A percentile compares a stretch with the other conserved stretches of the same genome.
These are phyloP conservation scores for Aspergillus quadricinctus DNA, from an alignment of 2,329 filamentous ascomycete genomes.

Conservation along the genomic window DNA sequence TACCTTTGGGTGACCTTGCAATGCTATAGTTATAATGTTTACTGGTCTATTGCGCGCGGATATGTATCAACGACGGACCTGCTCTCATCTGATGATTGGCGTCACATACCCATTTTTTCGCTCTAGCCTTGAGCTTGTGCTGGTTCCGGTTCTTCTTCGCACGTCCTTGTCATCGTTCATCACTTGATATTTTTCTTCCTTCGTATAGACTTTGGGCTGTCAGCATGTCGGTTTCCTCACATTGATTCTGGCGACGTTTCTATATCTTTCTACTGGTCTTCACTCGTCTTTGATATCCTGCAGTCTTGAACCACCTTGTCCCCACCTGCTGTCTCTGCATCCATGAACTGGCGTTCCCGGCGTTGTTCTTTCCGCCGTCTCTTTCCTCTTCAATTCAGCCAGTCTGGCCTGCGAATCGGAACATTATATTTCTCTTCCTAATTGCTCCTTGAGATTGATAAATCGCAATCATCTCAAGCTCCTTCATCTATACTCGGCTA, in stretches of 20 bases:
- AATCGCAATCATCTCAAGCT: background rate
- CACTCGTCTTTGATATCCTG: background rate
- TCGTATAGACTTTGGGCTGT: slow-evolving; percentile 15
- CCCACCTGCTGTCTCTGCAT: background rate
- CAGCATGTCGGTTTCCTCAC: slow-evolving; percentile 8
- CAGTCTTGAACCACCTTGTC: background rate
- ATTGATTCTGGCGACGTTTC: background rate
- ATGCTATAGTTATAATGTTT: slow-evolving; percentile 6
- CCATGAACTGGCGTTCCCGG: background rate
- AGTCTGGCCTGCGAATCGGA: background rate
- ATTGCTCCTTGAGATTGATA: background rate
- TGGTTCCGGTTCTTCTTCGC: background rate
- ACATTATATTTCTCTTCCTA: background rate
- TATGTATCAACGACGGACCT: slow-evolving; percentile 1
- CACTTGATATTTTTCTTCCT: slow-evolving; percentile 2
- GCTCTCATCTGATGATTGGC: slow-evolving; percentile 8
- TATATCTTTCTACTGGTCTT: background rate
- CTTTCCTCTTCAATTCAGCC: background rate
- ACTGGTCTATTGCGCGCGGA: slow-evolving; percentile 1
- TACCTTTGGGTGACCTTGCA: background rate
- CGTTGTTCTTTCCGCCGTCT: background rate
- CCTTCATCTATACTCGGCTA: no score
- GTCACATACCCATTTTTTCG: slow-evolving; percentile 14
- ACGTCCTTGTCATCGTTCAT: background rate
- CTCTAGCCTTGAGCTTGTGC: background rate